These are phyloP conservation scores for Dactylella cylindrospora DNA, from an alignment of 2,329 filamentous ascomycete species.

Conservation along the genomic window DNA sequence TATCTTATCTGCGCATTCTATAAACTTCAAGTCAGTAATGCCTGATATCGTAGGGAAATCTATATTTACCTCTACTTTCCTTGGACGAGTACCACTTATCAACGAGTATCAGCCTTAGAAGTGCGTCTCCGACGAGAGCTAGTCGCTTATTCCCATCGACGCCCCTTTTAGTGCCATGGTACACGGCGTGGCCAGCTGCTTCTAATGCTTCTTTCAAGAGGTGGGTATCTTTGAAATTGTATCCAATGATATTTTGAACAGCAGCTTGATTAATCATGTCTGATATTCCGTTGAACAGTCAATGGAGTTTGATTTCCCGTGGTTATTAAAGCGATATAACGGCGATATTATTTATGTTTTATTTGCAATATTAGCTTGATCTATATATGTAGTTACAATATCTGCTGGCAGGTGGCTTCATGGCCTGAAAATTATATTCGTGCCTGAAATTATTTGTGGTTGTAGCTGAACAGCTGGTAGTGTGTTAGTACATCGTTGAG, in stretches of 20 bases:
- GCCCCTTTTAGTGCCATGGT: background rate
- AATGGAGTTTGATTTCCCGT: no score
- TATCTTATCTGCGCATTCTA: slow-evolving; percentile 1
- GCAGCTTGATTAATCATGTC: slow-evolving; percentile 15
- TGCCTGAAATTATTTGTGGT: no score
- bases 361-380: no score
- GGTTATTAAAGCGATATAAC: no score
- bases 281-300: no score
- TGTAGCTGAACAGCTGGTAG: no score
- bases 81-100: slow-evolving; percentile 26
- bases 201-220: slow-evolving; percentile 15
- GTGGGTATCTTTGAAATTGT: slow-evolving; percentile 3
- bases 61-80: slow-evolving; percentile 5
- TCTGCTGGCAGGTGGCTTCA: no score
- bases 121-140: slow-evolving; percentile 13
- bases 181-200: slow-evolving; percentile 3
- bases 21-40: background rate
- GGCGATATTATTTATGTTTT: no score
- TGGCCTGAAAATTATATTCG: no score
- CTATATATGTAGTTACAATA: no score
- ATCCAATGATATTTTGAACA: slow-evolving; percentile 17
- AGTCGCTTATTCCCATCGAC: slow-evolving; percentile 22
- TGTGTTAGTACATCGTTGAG: no score
- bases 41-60: background rate
- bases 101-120: slow-evolving; percentile 15